phyloP scores from a whole-genome alignment of 2,329 filamentous ascomycete genomes.

The Clonostachys sp. region DNA sequence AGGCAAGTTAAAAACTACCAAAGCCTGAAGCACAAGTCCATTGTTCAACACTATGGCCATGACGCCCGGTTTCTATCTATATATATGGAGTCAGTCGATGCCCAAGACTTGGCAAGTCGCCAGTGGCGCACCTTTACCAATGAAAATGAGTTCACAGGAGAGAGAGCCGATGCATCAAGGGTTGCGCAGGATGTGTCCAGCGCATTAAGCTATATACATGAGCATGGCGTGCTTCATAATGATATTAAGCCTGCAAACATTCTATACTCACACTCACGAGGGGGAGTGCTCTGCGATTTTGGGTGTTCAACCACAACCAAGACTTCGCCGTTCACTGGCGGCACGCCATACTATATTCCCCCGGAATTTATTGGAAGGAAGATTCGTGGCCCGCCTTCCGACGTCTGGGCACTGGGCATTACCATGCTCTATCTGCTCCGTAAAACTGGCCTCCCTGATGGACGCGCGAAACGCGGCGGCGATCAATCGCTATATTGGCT shows the following conservation, averaged over 20 bases:
- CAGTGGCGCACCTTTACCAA: conserved; percentile 40
- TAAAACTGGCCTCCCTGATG: conserved; percentile 51
- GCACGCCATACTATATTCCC: conserved; percentile 58
- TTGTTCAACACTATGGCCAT: conserved; percentile 53
- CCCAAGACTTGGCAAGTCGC: conserved; percentile 43
- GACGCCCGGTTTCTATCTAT: conserved; percentile 55
- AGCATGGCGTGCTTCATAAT: conserved; percentile 50
- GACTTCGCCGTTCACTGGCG: conserved; percentile 43
- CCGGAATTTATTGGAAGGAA: conserved; percentile 55
- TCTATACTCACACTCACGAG: conserved; percentile 52
- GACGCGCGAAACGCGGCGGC: conserved; percentile 39
- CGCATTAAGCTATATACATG: conserved; percentile 52
- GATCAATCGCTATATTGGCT: conserved; percentile 51
- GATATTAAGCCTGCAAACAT: conserved; percentile 61
- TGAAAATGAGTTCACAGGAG: conserved; percentile 45
- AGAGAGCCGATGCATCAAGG: conserved; percentile 39
- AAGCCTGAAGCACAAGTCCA: conserved; percentile 49
- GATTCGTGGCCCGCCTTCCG: conserved; percentile 47
- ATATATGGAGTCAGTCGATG: conserved; percentile 59
- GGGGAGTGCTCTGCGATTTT: conserved; percentile 57
- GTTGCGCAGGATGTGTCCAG: conserved; percentile 50
- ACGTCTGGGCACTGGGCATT: conserved; percentile 56
- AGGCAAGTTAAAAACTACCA: conserved; percentile 53
- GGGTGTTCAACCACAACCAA: conserved; percentile 45
- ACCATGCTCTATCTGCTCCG: conserved; percentile 56